Conservation (phyloP, 179 eudicot species). For the Beta corolliflora region DNA sequence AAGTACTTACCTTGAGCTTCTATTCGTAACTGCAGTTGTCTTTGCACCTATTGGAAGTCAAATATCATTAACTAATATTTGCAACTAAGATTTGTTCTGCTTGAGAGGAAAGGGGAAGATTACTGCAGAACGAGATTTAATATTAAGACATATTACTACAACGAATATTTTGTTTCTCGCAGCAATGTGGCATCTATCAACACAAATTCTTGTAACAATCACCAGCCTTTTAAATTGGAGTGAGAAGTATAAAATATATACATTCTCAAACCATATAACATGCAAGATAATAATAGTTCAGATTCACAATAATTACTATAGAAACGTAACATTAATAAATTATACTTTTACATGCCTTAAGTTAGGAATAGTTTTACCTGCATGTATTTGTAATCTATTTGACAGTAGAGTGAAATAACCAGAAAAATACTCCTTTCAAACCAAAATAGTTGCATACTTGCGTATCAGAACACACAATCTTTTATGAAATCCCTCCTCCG, state of each 20-base stretch:
- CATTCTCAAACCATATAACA: not conserved
- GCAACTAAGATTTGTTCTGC: not conserved
- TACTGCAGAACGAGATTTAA: not conserved
- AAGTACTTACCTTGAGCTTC: slow-evolving; percentile 74
- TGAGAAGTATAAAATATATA: not conserved
- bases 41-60: slow-evolving; percentile 49
- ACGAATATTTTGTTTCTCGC: not conserved
- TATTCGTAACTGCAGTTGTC: slow-evolving; percentile 61
- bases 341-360: not conserved
- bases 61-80: not conserved
- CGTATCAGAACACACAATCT: not conserved
- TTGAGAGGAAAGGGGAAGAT: not conserved
- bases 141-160: not conserved
- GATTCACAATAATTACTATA: not conserved
- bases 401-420: not conserved
- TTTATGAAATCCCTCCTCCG: not conserved
- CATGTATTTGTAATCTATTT: not conserved
- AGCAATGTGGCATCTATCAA: not conserved
- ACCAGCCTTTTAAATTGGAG: not conserved
- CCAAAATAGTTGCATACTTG: not conserved
- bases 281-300: not conserved
- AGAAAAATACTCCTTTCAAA: not conserved
- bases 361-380: not conserved
- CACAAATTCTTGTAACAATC: not conserved
- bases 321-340: not conserved